These are phyloP conservation scores for Vickermania ingenoplastis DNA, from an alignment of 208 protist species.

Conservation along the genomic window DNA sequence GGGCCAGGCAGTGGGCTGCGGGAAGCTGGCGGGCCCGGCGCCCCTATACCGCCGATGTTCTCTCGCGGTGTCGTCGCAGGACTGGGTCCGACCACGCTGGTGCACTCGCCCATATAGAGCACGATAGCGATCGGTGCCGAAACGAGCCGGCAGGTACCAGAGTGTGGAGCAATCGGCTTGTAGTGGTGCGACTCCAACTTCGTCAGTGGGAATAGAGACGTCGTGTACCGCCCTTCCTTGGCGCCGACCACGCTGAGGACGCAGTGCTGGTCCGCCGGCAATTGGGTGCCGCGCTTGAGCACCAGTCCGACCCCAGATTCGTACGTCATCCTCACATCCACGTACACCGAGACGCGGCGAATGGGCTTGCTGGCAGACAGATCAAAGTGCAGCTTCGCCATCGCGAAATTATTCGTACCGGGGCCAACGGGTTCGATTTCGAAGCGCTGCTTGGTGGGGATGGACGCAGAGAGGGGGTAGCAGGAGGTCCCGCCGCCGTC, in stretches of 20 bases:
- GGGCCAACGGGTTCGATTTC: not conserved
- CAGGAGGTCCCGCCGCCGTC: not conserved
- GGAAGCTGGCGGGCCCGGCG: no score
- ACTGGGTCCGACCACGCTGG: not conserved
- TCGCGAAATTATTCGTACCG: not conserved
- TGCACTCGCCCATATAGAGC: constrained; percentile 7
- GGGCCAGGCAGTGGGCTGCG: not conserved
- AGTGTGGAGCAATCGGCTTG: not conserved
- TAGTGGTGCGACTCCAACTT: not conserved
- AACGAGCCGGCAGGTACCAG: constrained; percentile 3
- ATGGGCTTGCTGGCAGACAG: not conserved
- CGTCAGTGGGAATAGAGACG: not conserved
- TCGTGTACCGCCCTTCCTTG: not conserved
- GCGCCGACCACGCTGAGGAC: not conserved
- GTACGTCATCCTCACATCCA: not conserved
- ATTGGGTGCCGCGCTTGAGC: not conserved
- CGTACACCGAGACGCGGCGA: not conserved
- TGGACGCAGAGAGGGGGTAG: not conserved
- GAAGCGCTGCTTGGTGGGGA: not conserved
- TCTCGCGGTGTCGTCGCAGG: not conserved
- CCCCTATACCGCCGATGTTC: not conserved
- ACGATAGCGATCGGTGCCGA: constrained; percentile 23
- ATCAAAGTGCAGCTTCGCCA: not conserved
- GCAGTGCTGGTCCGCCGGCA: not conserved
- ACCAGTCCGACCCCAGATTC: not conserved